A percentile compares a stretch with the other conserved stretches of the same genome.
These are phyloP conservation scores for Colletotrichum somersetense DNA, from an alignment of 2,329 filamentous ascomycete species.

Conservation along the genomic window DNA sequence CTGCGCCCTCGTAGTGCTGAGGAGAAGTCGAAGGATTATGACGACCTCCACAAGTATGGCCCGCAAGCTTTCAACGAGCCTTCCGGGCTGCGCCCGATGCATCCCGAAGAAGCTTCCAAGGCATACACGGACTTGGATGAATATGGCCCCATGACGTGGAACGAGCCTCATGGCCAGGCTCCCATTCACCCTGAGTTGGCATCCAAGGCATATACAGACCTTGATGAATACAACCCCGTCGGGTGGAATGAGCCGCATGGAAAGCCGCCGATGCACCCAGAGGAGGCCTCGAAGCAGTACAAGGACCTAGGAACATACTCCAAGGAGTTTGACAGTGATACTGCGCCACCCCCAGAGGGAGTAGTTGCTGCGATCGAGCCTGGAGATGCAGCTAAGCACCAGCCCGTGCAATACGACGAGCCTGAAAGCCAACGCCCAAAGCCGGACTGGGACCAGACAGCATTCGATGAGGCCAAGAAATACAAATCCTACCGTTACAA, in stretches of 20 bases:
- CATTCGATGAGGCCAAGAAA: conserved; percentile 53
- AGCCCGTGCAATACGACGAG: conserved; percentile 30
- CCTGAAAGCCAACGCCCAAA: conserved; percentile 48
- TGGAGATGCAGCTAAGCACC: conserved; percentile 33
- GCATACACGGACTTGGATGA: conserved; percentile 56
- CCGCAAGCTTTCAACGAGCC: conserved; percentile 53
- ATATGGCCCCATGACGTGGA: conserved; percentile 48
- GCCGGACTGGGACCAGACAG: conserved; percentile 50
- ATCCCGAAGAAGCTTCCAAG: conserved; percentile 53
- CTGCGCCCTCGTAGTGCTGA: conserved; percentile 49
- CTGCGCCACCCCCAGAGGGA: conserved; percentile 33
- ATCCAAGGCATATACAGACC: conserved; percentile 38
- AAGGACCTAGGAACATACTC: conserved; percentile 53
- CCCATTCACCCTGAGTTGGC: conserved; percentile 32
- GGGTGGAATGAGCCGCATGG: conserved; percentile 46
- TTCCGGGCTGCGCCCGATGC: conserved; percentile 47
- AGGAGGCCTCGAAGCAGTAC: conserved; percentile 55
- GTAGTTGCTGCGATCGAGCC: conserved; percentile 23
- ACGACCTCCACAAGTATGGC: conserved; percentile 53
- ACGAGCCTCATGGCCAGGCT: conserved; percentile 44
- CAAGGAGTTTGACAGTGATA: conserved; percentile 44
- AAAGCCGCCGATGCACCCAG: conserved; percentile 43
- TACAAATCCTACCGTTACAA: conserved; percentile 55
- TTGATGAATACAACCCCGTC: conserved; percentile 41
- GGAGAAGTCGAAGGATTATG: conserved; percentile 56